phyloP scores from a whole-genome alignment of 768 basidiomycete genomes.

The Exidia glandulosa region DNA sequence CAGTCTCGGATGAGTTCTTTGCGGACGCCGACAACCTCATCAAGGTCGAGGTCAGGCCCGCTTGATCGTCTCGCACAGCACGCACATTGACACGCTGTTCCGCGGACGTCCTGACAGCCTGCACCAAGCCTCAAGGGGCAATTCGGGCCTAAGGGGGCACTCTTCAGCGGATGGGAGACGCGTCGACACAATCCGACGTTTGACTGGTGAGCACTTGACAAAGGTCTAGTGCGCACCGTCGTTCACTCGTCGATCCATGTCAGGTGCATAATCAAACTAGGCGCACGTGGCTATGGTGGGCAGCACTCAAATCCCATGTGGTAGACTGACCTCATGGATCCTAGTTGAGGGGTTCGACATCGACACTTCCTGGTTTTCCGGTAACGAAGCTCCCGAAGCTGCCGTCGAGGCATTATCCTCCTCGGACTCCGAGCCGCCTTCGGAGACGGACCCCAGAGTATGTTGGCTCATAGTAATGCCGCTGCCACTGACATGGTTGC shows the following conservation, averaged over 20 bases:
- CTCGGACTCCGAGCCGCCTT: constrained; percentile 25
- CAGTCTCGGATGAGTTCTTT: constrained; percentile 94
- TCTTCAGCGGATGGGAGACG: constrained; percentile 92
- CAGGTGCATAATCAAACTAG: constrained; percentile 87
- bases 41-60: constrained; percentile 67
- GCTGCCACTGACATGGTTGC: background rate
- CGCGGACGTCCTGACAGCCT: constrained; percentile 38
- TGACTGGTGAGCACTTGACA: constrained; percentile 60
- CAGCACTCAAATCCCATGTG: background rate
- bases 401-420: constrained; percentile 47
- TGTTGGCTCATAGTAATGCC: constrained; percentile 13
- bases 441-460: constrained; percentile 41
- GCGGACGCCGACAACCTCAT: constrained; percentile 77
- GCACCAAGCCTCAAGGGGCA: constrained; percentile 87
- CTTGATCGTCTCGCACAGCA: constrained; percentile 2
- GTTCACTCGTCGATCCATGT: background rate
- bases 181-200: constrained; percentile 77
- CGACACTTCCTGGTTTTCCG: constrained; percentile 91
- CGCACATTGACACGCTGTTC: background rate
- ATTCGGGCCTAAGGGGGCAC: constrained; percentile 89
- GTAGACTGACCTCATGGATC: background rate
- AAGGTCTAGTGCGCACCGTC: background rate
- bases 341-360: constrained; percentile 73
- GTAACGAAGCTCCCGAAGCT: constrained; percentile 77
- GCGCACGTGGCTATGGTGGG: constrained; percentile 45